Conservation (phyloP, 192 early-diverging fungal species). For the Glomus cerebriforme region DNA sequence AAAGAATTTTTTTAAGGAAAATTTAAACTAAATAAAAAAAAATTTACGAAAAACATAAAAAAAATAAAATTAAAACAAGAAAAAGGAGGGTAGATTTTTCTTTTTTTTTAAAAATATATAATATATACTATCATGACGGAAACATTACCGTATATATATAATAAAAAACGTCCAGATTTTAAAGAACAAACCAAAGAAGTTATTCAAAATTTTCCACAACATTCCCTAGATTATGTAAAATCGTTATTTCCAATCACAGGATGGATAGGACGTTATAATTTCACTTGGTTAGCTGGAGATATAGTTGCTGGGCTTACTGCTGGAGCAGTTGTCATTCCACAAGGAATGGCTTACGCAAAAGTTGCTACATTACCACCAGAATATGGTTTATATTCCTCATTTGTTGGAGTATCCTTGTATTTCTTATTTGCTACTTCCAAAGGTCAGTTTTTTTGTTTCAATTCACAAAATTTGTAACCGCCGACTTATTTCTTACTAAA, state of each 20-base stretch:
- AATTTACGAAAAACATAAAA: too few relatives aligned
- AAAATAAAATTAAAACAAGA: too few relatives aligned
- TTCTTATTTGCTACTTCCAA: conserved; percentile 77
- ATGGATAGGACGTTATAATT: conserved; percentile 36
- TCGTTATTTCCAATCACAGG: conserved; percentile 20
- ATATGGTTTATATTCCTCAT: conserved; percentile 78
- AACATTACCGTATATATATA: background rate
- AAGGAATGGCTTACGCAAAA: conserved; percentile 73
- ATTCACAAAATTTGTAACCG: too few relatives aligned
- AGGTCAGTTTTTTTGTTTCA: background rate
- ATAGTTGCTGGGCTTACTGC: conserved; percentile 77
- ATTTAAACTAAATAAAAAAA: too few relatives aligned
- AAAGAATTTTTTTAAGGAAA: too few relatives aligned
- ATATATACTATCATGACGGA: too few relatives aligned
- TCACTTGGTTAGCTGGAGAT: conserved; percentile 52
- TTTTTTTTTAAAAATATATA: background rate
- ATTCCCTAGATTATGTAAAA: conserved; percentile 2
- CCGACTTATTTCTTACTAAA: too few relatives aligned
- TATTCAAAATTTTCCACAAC: background rate
- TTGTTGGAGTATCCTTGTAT: conserved; percentile 64
- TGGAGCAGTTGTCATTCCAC: conserved; percentile 74
- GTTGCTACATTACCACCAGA: conserved; percentile 65
- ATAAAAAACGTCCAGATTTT: background rate
- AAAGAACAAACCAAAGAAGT: background rate
- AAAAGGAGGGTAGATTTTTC: too few relatives aligned